phyloP scores from a whole-genome alignment of 1,284 basidiomycete genomes.

The Ceratobasidium sp. region DNA sequence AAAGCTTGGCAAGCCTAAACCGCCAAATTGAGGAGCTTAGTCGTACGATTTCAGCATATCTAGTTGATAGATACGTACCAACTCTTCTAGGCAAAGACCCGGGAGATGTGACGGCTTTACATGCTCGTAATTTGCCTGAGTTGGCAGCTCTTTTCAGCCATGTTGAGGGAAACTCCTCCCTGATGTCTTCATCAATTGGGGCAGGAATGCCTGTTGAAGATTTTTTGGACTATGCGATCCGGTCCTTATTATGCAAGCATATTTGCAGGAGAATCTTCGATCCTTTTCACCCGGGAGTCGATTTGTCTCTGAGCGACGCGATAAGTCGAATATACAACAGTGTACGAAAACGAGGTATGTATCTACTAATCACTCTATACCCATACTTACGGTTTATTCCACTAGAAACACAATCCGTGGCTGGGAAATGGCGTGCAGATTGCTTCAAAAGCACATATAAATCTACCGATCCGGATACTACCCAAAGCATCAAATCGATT shows the following conservation, averaged over 20 bases:
- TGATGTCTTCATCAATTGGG: constrained; percentile 35
- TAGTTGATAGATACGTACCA: constrained; percentile 29
- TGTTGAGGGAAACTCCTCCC: constrained; percentile 21
- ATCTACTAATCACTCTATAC: not conserved
- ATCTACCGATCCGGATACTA: not conserved
- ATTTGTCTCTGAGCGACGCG: not conserved
- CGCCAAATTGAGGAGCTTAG: constrained; percentile 23
- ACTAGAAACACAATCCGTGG: constrained; percentile 39
- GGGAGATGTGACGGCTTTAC: constrained; percentile 29
- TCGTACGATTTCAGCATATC: constrained; percentile 16
- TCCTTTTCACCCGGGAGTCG: constrained; percentile 41
- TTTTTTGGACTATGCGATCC: constrained; percentile 44
- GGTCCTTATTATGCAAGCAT: constrained; percentile 29
- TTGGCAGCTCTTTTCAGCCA: constrained; percentile 16
- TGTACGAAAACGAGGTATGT: constrained; percentile 25
- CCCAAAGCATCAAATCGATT: not conserved
- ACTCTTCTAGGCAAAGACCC: not conserved
- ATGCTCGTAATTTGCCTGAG: constrained; percentile 32
- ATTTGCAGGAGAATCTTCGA: constrained; percentile 33
- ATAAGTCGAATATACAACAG: constrained; percentile 7
- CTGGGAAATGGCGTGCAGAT: constrained; percentile 35
- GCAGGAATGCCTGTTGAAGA: constrained; percentile 42
- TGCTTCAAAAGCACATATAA: constrained; percentile 39
- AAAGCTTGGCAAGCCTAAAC: constrained; percentile 20
- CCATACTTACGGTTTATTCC: not conserved